phyloP scores from a whole-genome alignment of 495 filamentous ascomycete genomes.

The Xylaria intraflava region DNA sequence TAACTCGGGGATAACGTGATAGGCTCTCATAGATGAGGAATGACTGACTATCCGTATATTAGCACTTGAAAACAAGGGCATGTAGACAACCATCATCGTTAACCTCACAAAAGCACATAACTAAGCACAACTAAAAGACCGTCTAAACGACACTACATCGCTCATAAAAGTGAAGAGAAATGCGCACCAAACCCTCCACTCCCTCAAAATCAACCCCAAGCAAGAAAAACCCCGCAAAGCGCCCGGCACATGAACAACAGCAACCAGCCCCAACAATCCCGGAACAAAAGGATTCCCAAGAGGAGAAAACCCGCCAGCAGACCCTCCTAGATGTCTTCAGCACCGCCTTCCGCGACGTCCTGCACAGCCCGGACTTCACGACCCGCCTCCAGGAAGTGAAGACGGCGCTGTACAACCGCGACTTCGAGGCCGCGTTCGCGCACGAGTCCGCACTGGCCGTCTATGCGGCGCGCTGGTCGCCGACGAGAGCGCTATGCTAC shows the following conservation, averaged over 20 bases:
- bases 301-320: constrained; percentile 54
- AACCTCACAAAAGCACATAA: no score
- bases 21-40: not conserved
- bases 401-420: constrained; percentile 70
- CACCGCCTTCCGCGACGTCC: constrained; percentile 46
- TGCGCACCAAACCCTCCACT: not conserved
- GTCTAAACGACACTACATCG: no score
- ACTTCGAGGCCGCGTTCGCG: constrained; percentile 77
- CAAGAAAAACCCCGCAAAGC: not conserved
- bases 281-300: not conserved
- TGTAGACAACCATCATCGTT: no score
- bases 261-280: not conserved
- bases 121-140: no score
- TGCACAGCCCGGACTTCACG: constrained; percentile 30
- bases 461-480: constrained; percentile 85
- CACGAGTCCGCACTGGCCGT: constrained; percentile 58
- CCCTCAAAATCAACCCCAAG: not conserved
- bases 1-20: not conserved
- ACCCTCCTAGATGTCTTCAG: constrained; percentile 71
- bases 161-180: not conserved
- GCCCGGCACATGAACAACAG: not conserved
- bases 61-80: no score
- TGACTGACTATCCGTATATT: no score
- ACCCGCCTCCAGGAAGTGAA: constrained; percentile 72
- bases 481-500: constrained; percentile 75